phyloP scores from a whole-genome alignment of 345 rosid genomes.

The Citropsis articulata region DNA sequence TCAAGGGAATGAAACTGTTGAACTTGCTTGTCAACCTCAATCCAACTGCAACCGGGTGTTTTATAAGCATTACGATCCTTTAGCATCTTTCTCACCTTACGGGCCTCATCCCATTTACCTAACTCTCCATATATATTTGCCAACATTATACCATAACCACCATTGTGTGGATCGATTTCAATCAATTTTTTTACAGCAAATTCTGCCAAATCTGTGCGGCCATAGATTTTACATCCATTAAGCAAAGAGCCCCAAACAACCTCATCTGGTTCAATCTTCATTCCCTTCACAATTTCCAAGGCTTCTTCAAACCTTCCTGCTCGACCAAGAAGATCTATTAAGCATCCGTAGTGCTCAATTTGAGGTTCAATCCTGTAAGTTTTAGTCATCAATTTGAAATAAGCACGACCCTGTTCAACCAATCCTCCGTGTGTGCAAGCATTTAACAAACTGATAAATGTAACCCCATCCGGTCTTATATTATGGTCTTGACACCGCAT shows the following conservation, averaged over 20 bases:
- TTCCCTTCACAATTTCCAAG: conserved; percentile 40
- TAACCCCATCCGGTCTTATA: conserved; percentile 51
- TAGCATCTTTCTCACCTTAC: conserved; percentile 57
- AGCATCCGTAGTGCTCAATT: conserved; percentile 82
- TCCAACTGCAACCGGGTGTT: conserved; percentile 90
- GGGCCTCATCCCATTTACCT: conserved; percentile 75
- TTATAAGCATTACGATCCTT: conserved; percentile 58
- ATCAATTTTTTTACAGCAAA: conserved; percentile 57
- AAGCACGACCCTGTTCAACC: conserved; percentile 53
- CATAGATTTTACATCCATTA: conserved; percentile 66
- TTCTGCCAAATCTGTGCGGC: conserved; percentile 59
- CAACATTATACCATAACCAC: conserved; percentile 67
- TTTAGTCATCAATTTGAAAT: conserved; percentile 55
- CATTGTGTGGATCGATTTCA: conserved; percentile 63
- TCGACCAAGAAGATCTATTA: conserved; percentile 71
- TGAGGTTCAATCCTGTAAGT: conserved; percentile 54
- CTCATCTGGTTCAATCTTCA: conserved; percentile 75
- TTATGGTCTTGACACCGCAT: conserved; percentile 23
- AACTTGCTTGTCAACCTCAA: conserved; percentile 60
- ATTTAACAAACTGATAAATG: conserved; percentile 74
- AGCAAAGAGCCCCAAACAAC: conserved; percentile 88
- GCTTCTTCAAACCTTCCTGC: conserved; percentile 74
- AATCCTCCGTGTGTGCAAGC: conserved; percentile 83
- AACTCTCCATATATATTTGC: conserved; percentile 71
- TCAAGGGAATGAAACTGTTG: conserved; percentile 70